Conservation (phyloP, 768 basidiomycete species). For the Amanita subjunquillea region DNA sequence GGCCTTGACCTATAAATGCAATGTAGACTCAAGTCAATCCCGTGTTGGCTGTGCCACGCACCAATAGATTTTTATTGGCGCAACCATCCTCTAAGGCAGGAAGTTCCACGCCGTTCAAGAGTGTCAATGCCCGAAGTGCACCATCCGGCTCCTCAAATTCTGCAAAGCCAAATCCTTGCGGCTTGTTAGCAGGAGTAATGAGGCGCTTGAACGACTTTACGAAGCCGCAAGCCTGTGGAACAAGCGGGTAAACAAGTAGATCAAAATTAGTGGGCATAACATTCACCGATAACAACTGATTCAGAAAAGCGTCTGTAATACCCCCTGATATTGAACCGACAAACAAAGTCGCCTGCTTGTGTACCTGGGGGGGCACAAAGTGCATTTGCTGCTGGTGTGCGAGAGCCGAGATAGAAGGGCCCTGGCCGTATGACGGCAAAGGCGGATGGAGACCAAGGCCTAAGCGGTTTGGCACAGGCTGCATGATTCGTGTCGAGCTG, state of each 20-base stretch:
- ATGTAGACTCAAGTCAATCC: slow-evolving; percentile 34
- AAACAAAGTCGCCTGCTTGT: slow-evolving; percentile 71
- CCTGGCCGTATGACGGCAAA: slow-evolving; percentile 82
- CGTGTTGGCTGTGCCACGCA: slow-evolving; percentile 37
- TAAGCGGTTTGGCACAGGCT: slow-evolving; percentile 62
- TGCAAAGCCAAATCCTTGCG: slow-evolving; percentile 95
- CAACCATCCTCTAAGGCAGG: slow-evolving; percentile 40
- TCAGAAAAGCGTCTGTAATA: slow-evolving; percentile 75
- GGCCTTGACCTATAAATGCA: slow-evolving; percentile 66
- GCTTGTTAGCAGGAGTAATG: slow-evolving; percentile 86
- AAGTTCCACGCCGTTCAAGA: slow-evolving; percentile 40
- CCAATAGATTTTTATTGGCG: slow-evolving; percentile 48
- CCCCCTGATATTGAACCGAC: slow-evolving; percentile 95
- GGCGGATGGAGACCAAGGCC: slow-evolving; percentile 86
- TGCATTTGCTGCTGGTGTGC: slow-evolving; percentile 78
- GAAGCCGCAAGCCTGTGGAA: slow-evolving; percentile 73
- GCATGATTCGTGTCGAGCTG: slow-evolving; percentile 31
- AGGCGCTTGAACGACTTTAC: slow-evolving; percentile 88
- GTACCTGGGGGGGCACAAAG: slow-evolving; percentile 54
- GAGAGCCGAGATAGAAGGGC: slow-evolving; percentile 85
- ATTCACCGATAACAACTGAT: slow-evolving; percentile 66
- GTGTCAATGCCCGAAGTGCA: slow-evolving; percentile 59
- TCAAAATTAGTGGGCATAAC: not conserved
- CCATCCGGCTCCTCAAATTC: slow-evolving; percentile 92
- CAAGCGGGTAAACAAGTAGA: not conserved